Evolutionary conservation across 352 stramenopile genomes (phyloP), one percentile per base, ranked within the genome.

Genomic region (Globisporangium alternatum): DNA sequence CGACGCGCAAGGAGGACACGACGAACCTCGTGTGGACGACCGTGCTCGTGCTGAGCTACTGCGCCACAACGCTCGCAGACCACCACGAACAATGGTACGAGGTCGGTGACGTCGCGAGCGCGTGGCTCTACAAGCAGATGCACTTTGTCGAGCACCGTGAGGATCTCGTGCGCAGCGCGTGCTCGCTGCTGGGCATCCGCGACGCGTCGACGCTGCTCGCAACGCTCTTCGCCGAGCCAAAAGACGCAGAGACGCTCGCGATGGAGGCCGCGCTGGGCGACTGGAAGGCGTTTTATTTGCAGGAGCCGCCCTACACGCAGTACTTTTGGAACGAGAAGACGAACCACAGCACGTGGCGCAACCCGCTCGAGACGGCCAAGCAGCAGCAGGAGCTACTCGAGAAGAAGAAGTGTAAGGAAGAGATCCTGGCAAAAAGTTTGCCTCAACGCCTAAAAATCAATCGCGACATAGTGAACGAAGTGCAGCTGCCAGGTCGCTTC

Each of bases 271-370:
- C 59, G 7, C 56, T 87, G 19, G 70, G 74, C n/a, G 72, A 86
- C 44, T 90, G 81, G 81, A 79, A 87, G 49, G 67, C 69, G 2
- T 83, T 68, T 33, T 86, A 76, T 44, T 33, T 90, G 12, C 66
- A 86, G 48, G 75, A 86, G 51, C 78, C 81, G 21, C 81, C 81
- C 9, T 90, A 86, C 60, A 77, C 78, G 9, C 68, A 71, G 5
- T 90, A 90, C 67, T 90, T 84, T 49, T 90, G 77, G 77, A 90
- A 88, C 45, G 67, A 75, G 47, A 70, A 71, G 33, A 87, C 73
- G 13, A 81, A 77, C 60, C 65, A 78, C 21, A 87, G 74, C 37
- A 84, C 77, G 37, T 90, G 81, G 81, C 71, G 76, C 1, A 74
- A 88, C 56, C 81, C 81, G 5, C 54, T 86, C 2, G 78, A 89